phyloP scores from a whole-genome alignment of 805 yeast genomes.

The Spathaspora arborariae region DNA sequence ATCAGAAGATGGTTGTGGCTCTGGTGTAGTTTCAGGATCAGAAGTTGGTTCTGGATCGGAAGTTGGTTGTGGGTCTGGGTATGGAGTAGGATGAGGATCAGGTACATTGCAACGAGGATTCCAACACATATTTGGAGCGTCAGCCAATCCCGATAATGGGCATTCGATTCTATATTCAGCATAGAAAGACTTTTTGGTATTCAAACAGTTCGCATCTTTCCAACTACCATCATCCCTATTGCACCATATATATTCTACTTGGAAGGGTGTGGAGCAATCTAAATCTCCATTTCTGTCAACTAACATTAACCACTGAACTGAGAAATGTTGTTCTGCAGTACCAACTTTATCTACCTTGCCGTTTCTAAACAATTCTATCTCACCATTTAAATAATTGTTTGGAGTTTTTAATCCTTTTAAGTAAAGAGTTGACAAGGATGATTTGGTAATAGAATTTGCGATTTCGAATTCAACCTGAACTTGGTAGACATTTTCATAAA shows the following conservation, averaged over 20 bases:
- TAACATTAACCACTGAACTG: constrained; percentile 3
- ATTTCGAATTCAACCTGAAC: constrained; percentile 4
- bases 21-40: no score
- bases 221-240: not conserved
- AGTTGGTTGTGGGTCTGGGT: not conserved
- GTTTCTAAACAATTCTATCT: constrained; percentile 1
- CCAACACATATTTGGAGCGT: constrained; percentile 3
- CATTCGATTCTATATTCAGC: constrained; percentile 2
- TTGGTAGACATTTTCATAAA: constrained; percentile 1
- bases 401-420: not conserved
- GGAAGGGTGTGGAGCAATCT: constrained; percentile 1
- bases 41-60: not conserved
- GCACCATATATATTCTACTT: constrained; percentile 3
- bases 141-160: not conserved
- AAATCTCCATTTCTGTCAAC: not conserved
- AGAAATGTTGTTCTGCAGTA: constrained; percentile 2
- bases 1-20: not conserved
- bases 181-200: not conserved
- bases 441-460: constrained; percentile 1
- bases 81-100: not conserved
- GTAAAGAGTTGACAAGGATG: constrained; percentile 1
- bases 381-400: constrained; percentile 3
- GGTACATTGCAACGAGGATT: not conserved
- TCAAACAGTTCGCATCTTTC: constrained; percentile 1
- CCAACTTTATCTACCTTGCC: constrained; percentile 1